Base-by-base conservation (phyloP, 441 rosid genomes). In the Corymbia calophylla region DNA sequence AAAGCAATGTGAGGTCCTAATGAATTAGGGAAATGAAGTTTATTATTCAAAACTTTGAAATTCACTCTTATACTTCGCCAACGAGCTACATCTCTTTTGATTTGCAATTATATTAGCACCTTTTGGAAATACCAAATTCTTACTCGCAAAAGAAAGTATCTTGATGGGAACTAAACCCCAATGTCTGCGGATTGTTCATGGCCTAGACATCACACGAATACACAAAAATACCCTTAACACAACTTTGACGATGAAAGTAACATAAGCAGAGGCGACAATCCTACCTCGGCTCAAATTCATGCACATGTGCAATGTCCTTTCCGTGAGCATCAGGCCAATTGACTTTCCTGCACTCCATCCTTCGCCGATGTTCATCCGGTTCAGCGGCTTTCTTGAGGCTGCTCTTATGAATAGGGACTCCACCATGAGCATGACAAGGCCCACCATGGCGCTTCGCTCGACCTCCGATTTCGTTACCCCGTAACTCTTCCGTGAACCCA, bases 241-340 rank as follows among this genome's bases (percentile, higher is more conserved):
- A 14, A 77, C 84, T 77, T 77, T 77, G 84, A 44, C 8, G n/a
- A 77, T 7, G 51, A 44, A 77, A 39, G 51, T 77, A 14, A 77
- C 12, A 77, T 77, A 77, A 77, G 84, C 51, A 77, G 64, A 80
- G 89, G 44, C 39, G 56, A n/a, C 23, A 31, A 21, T 53, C 66
- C 86, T 94, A 96, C 98, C 98, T 95, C 13, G 95, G 94, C 90
- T 96, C 95, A 77, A 96, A 96, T 91, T 96, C 98, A 86, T 89
- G 95, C 93, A 96, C 93, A 92, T 95, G 96, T 87, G 98, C 97
- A 92, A 96, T 95, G 92, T 96, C 98, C 90, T 92, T 92, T 70
- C 98, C 98, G 44, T 94, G 94, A 88, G 96, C 96, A 93, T 96
- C 98, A 81, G 95, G 94, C 98, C 98, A 96, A 87, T 92, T 95